Evolutionary conservation across 2,329 filamentous ascomycete species (phyloP).

Genomic region (Drechslerella coelobrocha): DNA sequence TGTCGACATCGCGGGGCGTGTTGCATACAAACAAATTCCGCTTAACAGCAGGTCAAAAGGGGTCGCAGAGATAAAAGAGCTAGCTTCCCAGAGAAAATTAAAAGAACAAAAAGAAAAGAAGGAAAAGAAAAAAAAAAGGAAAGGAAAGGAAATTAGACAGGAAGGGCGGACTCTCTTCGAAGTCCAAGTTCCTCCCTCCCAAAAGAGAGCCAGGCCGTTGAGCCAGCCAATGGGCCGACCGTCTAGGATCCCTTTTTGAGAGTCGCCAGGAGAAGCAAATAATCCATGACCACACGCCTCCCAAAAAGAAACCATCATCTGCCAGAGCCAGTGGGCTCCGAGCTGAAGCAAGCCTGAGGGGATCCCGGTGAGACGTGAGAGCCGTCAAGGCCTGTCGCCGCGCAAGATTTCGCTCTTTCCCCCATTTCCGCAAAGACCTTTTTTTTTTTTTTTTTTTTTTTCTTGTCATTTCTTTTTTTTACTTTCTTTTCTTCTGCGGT

Average conservation of each 20-base stretch:
- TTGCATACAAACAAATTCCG: too few species aligned
- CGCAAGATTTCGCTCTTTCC: conserved; percentile 37
- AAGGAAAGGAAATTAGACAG: conserved; percentile 13
- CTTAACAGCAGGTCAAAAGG: not conserved
- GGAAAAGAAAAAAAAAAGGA: conserved; percentile 17
- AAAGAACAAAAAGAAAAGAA: conserved; percentile 21
- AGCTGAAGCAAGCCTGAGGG: conserved; percentile 25
- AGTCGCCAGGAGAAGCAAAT: conserved; percentile 42
- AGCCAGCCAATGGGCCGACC: conserved; percentile 48
- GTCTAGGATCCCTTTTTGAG: conserved; percentile 30
- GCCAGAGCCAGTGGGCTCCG: not conserved
- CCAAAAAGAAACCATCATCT: conserved; percentile 29
- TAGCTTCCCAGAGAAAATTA: not conserved
- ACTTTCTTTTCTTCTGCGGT: too few species aligned
- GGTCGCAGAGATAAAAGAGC: conserved; percentile 1
- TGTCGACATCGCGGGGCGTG: too few species aligned
- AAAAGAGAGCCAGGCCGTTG: conserved; percentile 40
- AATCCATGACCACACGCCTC: conserved; percentile 27
- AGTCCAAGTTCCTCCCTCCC: conserved; percentile 22
- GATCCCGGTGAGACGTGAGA: conserved; percentile 39
- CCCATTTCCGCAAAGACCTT: conserved; percentile 47
- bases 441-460: too few species aligned
- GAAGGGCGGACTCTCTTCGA: conserved; percentile 39
- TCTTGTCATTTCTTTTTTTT: too few species aligned
- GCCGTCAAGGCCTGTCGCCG: conserved; percentile 37